Base-by-base conservation (phyloP, 495 filamentous ascomycete species). In the Podospora anserina region DNA sequence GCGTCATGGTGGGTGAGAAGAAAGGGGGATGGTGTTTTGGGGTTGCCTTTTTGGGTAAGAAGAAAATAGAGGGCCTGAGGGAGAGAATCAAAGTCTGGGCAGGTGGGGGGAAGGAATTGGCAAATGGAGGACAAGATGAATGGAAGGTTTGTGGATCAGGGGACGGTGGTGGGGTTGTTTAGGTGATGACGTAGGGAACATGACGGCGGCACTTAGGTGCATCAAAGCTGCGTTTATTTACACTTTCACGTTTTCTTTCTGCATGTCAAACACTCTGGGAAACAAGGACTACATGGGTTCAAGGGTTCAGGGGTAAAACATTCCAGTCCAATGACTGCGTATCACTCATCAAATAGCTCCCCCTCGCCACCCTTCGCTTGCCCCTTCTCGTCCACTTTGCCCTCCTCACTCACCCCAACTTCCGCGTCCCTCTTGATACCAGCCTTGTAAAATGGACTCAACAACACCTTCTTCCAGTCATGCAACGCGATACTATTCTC, bases 401-500 rank as follows among this genome's bases (percentile, higher is more conserved):
- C 30, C 4, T 1, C 30, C 1, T 32, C 7, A 5, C 30, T 6
- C 20, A 61, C 58, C 18, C 58, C 58, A 61, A 61, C 23, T 15
- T 61, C 58, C 13, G 58, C 7, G 26, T 61, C 58, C 23, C 58
- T 61, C 58, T 61, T 61, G 13, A 61, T 27, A 23, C 58, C 58
- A 27, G n/a, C 23, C 26, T 19, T 19, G 27, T 20, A 27, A 27
- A 61, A 20, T 5, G 58, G n/a, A 44, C 71, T 73, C 18, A 70
- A 27, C 66, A 59, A 66, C 20, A 75, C 20, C 20, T 58, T 72
- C 4, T 55, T 68, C 80, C 81, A 82, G 65, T 82, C 75, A 69
- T 82, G 80, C 2, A 82, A 32, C 39, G 74, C 61, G 5, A 71
- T 57, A 0, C 74, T 79, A 63, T 82, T 82, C 54, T 76, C 68